Percentiles rank a stretch among this genome's conserved stretches.
Evolutionary conservation across 2,329 filamentous ascomycete genomes (phyloP).

Genomic region (Balansia obtecta): DNA sequence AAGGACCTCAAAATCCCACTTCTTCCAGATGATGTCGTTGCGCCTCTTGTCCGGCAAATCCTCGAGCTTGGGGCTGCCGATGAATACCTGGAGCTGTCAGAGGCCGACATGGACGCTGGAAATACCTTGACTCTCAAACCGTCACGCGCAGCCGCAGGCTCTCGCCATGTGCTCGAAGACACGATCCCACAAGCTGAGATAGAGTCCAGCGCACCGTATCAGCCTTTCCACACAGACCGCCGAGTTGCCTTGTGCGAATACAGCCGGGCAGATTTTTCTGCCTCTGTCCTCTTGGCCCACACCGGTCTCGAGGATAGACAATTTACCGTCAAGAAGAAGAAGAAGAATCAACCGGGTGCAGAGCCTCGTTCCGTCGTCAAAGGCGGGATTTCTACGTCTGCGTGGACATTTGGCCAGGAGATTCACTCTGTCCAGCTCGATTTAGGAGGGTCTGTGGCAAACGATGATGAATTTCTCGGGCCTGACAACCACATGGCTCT

Average conservation of each 20-base stretch:
- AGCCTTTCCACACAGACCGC: constrained; percentile 87
- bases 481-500: constrained; percentile 46
- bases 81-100: constrained; percentile 40
- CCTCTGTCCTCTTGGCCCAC: constrained; percentile 28
- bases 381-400: constrained; percentile 10
- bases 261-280: constrained; percentile 20
- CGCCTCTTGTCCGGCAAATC: constrained; percentile 42
- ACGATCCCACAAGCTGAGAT: constrained; percentile 72
- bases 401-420: constrained; percentile 50
- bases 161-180: constrained; percentile 38
- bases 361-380: neutral
- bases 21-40: constrained; percentile 46
- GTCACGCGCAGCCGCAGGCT: constrained; percentile 22
- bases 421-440: constrained; percentile 40
- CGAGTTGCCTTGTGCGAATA: constrained; percentile 70
- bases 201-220: constrained; percentile 89
- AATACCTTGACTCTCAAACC: constrained; percentile 40
- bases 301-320: constrained; percentile 27
- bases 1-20: constrained; percentile 55
- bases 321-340: constrained; percentile 25
- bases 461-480: constrained; percentile 40
- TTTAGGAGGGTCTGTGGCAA: constrained; percentile 30
- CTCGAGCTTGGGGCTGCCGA: constrained; percentile 38
- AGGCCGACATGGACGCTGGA: constrained; percentile 39
- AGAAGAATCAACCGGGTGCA: constrained; percentile 12